Conservation (phyloP, 2,329 filamentous ascomycete species). For the Aspergillus aculeatinus region DNA sequence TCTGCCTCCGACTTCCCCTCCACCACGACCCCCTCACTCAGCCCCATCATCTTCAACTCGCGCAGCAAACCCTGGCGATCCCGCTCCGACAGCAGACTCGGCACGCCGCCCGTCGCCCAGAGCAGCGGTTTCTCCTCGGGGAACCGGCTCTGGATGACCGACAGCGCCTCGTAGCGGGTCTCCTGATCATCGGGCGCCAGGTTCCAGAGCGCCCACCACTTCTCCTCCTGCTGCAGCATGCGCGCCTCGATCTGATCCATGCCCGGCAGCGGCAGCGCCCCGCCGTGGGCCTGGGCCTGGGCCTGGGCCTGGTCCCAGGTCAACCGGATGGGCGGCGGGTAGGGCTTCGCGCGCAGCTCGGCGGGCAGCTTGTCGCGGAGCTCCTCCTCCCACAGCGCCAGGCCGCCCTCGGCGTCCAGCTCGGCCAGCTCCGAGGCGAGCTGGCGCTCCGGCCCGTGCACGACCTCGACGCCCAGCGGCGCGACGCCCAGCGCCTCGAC, state of each 20-base stretch:
- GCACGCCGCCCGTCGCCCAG: background rate
- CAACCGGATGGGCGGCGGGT: background rate
- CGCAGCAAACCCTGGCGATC: slow-evolving; percentile 24
- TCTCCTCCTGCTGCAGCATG: slow-evolving; percentile 23
- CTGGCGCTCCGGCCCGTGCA: slow-evolving; percentile 22
- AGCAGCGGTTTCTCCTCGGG: slow-evolving; percentile 27
- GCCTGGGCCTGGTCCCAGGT: slow-evolving; percentile 8
- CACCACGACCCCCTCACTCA: background rate
- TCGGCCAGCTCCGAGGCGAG: too few relatives aligned
- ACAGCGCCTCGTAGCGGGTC: slow-evolving; percentile 27
- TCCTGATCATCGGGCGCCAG: slow-evolving; percentile 1
- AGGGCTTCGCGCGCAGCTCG: too few relatives aligned
- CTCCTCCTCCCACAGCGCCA: slow-evolving; percentile 26
- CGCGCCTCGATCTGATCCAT: slow-evolving; percentile 34
- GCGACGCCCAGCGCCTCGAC: slow-evolving; percentile 41
- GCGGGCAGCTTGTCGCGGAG: slow-evolving; percentile 33
- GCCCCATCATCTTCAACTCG: slow-evolving; percentile 1
- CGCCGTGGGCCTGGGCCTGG: too few relatives aligned
- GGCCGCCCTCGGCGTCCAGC: background rate
- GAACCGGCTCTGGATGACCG: slow-evolving; percentile 28
- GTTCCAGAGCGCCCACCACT: slow-evolving; percentile 34
- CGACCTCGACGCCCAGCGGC: slow-evolving; percentile 39
- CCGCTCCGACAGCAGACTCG: slow-evolving; percentile 21
- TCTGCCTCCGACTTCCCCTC: background rate
- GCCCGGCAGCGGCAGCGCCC: slow-evolving; percentile 8